A percentile compares a stretch with the other conserved stretches of the same genome.
phyloP scores from a whole-genome alignment of 2,329 filamentous ascomycete genomes.

The Dothistroma septosporum region DNA sequence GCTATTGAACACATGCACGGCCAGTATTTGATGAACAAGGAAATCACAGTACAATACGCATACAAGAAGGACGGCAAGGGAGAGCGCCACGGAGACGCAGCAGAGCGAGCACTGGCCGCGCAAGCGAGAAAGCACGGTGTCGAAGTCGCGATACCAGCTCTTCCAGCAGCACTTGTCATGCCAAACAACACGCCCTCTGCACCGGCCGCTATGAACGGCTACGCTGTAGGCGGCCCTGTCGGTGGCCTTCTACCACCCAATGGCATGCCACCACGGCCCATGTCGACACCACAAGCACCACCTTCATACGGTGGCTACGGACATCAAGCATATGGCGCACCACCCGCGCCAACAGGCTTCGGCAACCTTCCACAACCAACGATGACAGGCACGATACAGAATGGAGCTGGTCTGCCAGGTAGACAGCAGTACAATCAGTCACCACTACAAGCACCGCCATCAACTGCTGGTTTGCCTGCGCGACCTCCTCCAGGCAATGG shows the following conservation, averaged over 20 bases:
- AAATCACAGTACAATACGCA: conserved; percentile 93
- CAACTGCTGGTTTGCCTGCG: conserved; percentile 59
- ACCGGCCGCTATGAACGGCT: conserved; percentile 41
- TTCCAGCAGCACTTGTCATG: conserved; percentile 69
- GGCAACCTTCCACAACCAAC: conserved; percentile 17
- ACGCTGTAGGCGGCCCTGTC: conserved; percentile 31
- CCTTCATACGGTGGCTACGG: conserved; percentile 1
- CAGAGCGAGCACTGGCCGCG: conserved; percentile 83
- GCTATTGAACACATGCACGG: conserved; percentile 91
- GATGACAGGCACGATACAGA: conserved; percentile 15
- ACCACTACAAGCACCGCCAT: conserved; percentile 57
- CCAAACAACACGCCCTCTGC: conserved; percentile 38
- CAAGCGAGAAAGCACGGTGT: conserved; percentile 95
- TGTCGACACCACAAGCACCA: conserved; percentile 14
- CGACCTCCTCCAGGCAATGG: conserved; percentile 65
- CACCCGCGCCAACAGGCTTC: conserved; percentile 18
- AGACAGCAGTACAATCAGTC: conserved; percentile 34
- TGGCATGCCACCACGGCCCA: conserved; percentile 31
- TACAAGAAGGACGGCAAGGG: conserved; percentile 99
- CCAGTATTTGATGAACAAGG: conserved; percentile 95
- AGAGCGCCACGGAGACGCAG: conserved; percentile 89
- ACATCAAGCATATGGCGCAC: conserved; percentile 12
- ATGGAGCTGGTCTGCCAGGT: conserved; percentile 9
- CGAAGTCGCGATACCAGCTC: conserved; percentile 69
- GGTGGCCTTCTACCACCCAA: conserved; percentile 34